Evolutionary conservation across 2,329 filamentous ascomycete species (phyloP).

Genomic region (Dactylonectria macrodidyma): DNA sequence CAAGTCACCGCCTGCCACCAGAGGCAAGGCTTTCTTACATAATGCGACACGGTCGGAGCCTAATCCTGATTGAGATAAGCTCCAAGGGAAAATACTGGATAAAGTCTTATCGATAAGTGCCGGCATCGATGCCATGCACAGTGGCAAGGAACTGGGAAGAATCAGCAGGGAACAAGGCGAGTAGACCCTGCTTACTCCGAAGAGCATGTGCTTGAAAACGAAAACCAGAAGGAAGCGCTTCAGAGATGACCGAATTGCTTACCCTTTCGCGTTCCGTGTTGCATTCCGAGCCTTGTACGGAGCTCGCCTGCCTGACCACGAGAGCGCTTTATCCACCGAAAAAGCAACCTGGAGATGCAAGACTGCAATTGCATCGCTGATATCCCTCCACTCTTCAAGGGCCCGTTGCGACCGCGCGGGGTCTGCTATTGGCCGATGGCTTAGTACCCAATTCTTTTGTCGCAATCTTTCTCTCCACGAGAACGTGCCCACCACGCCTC

Average conservation of each 20-base stretch:
- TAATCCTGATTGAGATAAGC: constrained; percentile 20
- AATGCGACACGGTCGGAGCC: constrained; percentile 35
- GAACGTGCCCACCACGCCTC: constrained; percentile 13
- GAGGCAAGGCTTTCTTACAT: constrained; percentile 38
- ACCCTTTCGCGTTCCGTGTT: neutral
- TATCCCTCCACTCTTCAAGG: constrained; percentile 1
- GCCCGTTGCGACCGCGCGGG: constrained; percentile 7
- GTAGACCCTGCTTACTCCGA: constrained; percentile 20
- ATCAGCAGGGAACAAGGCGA: constrained; percentile 12
- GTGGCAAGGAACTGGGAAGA: constrained; percentile 9
- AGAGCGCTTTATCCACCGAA: constrained; percentile 17
- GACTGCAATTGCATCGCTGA: constrained; percentile 17
- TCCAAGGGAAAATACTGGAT: constrained; percentile 7
- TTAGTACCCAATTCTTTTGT: constrained; percentile 1
- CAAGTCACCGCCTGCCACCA: constrained; percentile 43
- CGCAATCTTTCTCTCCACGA: constrained; percentile 13
- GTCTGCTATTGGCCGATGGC: constrained; percentile 16
- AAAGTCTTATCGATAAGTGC: constrained; percentile 48
- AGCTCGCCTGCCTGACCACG: constrained; percentile 23
- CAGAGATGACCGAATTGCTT: constrained; percentile 6
- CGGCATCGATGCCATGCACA: constrained; percentile 1
- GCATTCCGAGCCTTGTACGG: neutral
- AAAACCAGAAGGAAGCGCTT: constrained; percentile 12
- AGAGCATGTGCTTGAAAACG: constrained; percentile 17
- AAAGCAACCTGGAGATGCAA: constrained; percentile 14